Evolutionary conservation across 2,329 filamentous ascomycete species (phyloP).

Genomic region (Neonectria magnoliae): DNA sequence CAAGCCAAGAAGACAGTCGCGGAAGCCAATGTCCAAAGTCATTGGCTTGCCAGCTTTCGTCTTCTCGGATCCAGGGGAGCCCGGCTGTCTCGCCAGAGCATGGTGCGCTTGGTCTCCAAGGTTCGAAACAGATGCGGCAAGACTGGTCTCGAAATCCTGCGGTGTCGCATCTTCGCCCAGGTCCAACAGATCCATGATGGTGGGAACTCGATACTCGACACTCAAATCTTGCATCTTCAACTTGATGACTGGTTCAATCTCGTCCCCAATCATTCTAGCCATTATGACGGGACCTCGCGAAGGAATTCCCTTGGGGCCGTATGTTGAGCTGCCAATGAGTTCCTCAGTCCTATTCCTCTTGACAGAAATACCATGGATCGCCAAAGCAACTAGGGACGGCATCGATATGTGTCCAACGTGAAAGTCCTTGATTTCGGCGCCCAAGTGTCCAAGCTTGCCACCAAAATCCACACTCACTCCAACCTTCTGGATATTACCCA

Average conservation of each 20-base stretch:
- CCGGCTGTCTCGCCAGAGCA: slow-evolving; percentile 49
- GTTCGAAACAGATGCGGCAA: slow-evolving; percentile 83
- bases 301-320: slow-evolving; percentile 42
- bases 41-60: slow-evolving; percentile 63
- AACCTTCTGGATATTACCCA: slow-evolving; percentile 73
- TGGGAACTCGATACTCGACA: slow-evolving; percentile 89
- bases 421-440: slow-evolving; percentile 67
- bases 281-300: slow-evolving; percentile 71
- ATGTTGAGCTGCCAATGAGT: slow-evolving; percentile 67
- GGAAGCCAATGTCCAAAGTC: slow-evolving; percentile 77
- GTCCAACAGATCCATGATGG: slow-evolving; percentile 81
- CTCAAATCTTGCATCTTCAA: slow-evolving; percentile 85
- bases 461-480: slow-evolving; percentile 71
- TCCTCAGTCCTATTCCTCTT: slow-evolving; percentile 75
- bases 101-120: slow-evolving; percentile 72
- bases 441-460: slow-evolving; percentile 72
- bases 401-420: slow-evolving; percentile 85
- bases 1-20: slow-evolving; percentile 84
- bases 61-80: slow-evolving; percentile 36
- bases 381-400: slow-evolving; percentile 83
- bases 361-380: slow-evolving; percentile 71
- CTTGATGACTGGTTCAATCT: slow-evolving; percentile 91
- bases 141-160: slow-evolving; percentile 77
- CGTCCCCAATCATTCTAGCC: slow-evolving; percentile 90
- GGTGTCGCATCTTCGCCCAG: slow-evolving; percentile 73